phyloP scores from a whole-genome alignment of 208 protist genomes.

The Acanthamoeba quina region DNA sequence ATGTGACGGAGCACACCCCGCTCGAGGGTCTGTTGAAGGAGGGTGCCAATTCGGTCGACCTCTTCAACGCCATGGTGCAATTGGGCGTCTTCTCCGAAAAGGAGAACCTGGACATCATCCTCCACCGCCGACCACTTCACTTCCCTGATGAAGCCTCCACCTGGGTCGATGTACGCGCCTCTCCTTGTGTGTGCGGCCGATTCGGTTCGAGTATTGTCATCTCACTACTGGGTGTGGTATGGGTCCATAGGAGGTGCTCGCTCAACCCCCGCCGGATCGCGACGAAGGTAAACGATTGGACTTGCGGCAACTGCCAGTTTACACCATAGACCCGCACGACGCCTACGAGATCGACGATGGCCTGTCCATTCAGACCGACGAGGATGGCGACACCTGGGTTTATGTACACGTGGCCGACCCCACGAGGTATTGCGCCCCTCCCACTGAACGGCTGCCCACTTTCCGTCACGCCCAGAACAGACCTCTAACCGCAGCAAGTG shows the following conservation, averaged over 20 bases:
- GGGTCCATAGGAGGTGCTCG: neutral
- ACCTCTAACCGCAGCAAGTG: neutral
- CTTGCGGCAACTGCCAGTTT: neutral
- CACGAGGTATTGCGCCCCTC: neutral
- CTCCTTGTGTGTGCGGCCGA: neutral
- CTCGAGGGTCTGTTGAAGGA: slow-evolving; percentile 48
- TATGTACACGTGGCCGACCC: slow-evolving; percentile 59
- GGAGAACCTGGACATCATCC: slow-evolving; percentile 47
- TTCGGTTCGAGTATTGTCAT: too few species aligned
- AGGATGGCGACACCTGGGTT: slow-evolving; percentile 8
- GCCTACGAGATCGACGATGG: slow-evolving; percentile 58
- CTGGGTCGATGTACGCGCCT: slow-evolving; percentile 1
- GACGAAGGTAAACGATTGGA: neutral
- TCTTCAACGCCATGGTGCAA: slow-evolving; percentile 24
- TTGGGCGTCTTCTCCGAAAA: slow-evolving; percentile 2
- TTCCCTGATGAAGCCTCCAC: slow-evolving; percentile 23
- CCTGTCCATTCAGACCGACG: neutral
- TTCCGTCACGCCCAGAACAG: too few species aligned
- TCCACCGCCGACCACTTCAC: slow-evolving; percentile 14
- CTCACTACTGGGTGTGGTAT: neutral
- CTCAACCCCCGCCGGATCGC: slow-evolving; percentile 1
- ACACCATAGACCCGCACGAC: slow-evolving; percentile 22
- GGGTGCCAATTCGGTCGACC: neutral
- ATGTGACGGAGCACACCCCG: neutral
- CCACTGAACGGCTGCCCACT: neutral